Evolutionary conservation across 1,139 yeast genomes (phyloP).

Genomic region (Suhomyces chickasaworum): DNA sequence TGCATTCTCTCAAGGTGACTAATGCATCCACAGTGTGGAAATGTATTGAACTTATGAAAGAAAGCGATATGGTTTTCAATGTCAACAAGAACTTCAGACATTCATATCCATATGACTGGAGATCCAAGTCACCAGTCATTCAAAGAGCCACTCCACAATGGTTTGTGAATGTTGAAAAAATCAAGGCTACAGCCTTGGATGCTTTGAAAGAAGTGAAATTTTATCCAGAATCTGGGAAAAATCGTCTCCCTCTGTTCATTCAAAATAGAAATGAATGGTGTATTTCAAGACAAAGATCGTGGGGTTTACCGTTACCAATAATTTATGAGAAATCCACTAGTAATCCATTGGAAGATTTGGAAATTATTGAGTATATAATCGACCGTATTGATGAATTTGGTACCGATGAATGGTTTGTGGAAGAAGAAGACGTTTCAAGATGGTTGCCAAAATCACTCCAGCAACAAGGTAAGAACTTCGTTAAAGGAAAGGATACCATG

Average conservation of each 20-base stretch:
- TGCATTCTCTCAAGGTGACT: slow-evolving; percentile 63
- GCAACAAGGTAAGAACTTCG: slow-evolving; percentile 43
- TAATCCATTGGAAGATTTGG: slow-evolving; percentile 57
- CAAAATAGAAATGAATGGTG: slow-evolving; percentile 93
- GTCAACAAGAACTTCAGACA: slow-evolving; percentile 60
- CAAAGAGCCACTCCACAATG: slow-evolving; percentile 96
- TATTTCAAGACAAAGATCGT: slow-evolving; percentile 91
- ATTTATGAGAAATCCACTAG: slow-evolving; percentile 62
- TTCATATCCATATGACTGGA: slow-evolving; percentile 96
- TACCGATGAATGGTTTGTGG: slow-evolving; percentile 78
- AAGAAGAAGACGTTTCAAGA: slow-evolving; percentile 50
- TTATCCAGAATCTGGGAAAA: slow-evolving; percentile 70
- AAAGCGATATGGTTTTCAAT: slow-evolving; percentile 49
- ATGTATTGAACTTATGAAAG: slow-evolving; percentile 42
- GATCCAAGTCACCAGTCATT: slow-evolving; percentile 92
- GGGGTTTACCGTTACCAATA: slow-evolving; percentile 99
- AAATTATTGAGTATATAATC: slow-evolving; percentile 57
- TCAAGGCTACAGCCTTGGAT: slow-evolving; percentile 61
- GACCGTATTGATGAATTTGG: slow-evolving; percentile 57
- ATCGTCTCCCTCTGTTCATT: slow-evolving; percentile 72
- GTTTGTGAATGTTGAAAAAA: slow-evolving; percentile 83
- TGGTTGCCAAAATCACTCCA: slow-evolving; percentile 66
- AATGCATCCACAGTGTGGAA: slow-evolving; percentile 52
- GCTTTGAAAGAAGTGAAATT: slow-evolving; percentile 68
- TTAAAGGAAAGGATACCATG: slow-evolving; percentile 86